Evolutionary conservation across 2,329 filamentous ascomycete genomes (phyloP).

Genomic region (Aspergillus pseudonomiae): DNA sequence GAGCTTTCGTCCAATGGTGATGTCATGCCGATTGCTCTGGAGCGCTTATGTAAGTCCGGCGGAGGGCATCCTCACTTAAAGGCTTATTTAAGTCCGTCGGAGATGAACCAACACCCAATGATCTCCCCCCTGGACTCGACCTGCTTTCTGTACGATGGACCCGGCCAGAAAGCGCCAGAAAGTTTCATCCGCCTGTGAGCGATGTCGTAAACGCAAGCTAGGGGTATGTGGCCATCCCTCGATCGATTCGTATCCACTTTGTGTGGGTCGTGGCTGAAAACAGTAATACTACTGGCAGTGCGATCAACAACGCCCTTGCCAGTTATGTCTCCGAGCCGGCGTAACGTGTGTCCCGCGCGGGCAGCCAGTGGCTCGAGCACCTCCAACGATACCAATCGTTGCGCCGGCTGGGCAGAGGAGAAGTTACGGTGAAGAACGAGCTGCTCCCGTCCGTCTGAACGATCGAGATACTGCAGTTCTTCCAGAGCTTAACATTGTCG

Average conservation of each 20-base stretch:
- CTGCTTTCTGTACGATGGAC: not conserved
- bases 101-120: not conserved
- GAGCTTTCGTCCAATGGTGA: not conserved
- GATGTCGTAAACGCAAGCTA: not conserved
- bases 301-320: conserved; percentile 2
- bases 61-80: not conserved
- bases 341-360: conserved; percentile 2
- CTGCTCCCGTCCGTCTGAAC: not conserved
- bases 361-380: not conserved
- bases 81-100: not conserved
- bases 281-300: not conserved
- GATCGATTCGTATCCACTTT: not conserved
- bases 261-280: not conserved
- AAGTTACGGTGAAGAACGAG: not conserved
- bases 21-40: not conserved
- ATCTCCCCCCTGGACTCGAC: not conserved
- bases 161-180: conserved; percentile 6
- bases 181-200: conserved; percentile 3
- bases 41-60: not conserved
- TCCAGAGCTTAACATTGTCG: conserved; percentile 1
- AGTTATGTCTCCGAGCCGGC: conserved; percentile 5
- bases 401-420: not conserved
- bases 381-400: not conserved
- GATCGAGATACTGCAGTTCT: not conserved
- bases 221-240: not conserved